These are phyloP conservation scores for Petunia hybrid DNA, from an alignment of 305 asterid species.

Conservation along the genomic window DNA sequence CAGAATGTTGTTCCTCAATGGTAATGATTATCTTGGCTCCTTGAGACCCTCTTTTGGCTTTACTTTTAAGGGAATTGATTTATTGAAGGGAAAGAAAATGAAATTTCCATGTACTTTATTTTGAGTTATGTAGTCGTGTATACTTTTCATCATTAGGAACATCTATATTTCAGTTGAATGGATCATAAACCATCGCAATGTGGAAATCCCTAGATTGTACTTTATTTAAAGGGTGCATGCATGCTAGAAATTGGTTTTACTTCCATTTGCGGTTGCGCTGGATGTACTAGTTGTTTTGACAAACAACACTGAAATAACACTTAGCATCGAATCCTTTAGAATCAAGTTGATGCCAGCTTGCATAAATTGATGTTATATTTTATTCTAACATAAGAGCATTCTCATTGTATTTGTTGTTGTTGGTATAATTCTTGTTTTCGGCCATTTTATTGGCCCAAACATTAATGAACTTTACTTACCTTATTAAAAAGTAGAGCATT, in stretches of 20 bases:
- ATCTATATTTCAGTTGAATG: neutral
- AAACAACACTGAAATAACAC: neutral
- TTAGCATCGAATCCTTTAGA: neutral
- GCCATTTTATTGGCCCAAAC: too few relatives aligned
- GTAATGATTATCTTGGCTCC: constrained; percentile 43
- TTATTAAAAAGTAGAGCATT: neutral
- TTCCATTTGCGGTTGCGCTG: neutral
- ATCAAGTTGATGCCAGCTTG: neutral
- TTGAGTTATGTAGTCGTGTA: neutral
- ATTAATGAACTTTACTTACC: too few relatives aligned
- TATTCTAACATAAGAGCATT: neutral
- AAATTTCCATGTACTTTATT: neutral
- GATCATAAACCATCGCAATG: neutral
- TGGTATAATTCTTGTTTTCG: too few relatives aligned
- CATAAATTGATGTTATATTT: neutral
- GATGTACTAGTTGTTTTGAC: constrained; percentile 1
- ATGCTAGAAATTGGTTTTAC: neutral
- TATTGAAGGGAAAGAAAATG: constrained; percentile 20
- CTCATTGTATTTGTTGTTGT: neutral
- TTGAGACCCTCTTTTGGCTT: neutral
- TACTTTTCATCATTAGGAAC: neutral
- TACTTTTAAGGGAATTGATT: constrained; percentile 5
- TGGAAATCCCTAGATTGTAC: neutral
- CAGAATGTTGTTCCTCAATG: constrained; percentile 76
- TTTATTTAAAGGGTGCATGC: neutral